These are phyloP conservation scores for Aspergillus texensis DNA, from an alignment of 2,329 filamentous ascomycete species.

Conservation along the genomic window DNA sequence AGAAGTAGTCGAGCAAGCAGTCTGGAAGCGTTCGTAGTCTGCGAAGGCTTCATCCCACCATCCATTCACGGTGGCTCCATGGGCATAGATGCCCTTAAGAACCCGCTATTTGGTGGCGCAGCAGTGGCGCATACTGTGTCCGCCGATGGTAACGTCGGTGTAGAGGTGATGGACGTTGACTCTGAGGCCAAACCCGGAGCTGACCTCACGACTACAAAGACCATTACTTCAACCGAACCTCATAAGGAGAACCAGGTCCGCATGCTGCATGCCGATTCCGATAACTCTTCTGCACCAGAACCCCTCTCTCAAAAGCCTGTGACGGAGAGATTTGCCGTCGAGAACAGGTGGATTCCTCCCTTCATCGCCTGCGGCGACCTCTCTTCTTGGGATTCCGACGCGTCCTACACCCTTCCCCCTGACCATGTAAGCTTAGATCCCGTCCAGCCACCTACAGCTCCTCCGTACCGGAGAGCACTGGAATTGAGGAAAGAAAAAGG, in stretches of 20 bases:
- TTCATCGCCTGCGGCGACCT: slow-evolving; percentile 98
- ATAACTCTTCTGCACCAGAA: slow-evolving; percentile 31
- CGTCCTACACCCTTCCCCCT: slow-evolving; percentile 85
- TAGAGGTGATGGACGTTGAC: slow-evolving; percentile 43
- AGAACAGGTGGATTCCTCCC: slow-evolving; percentile 81
- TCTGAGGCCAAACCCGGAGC: slow-evolving; percentile 39
- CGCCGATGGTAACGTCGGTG: slow-evolving; percentile 35
- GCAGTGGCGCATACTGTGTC: slow-evolving; percentile 30
- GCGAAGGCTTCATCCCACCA: slow-evolving; percentile 81
- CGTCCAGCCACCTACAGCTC: slow-evolving; percentile 91
- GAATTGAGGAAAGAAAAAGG: slow-evolving; percentile 78
- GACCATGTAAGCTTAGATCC: slow-evolving; percentile 87
- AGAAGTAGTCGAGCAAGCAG: slow-evolving; percentile 93
- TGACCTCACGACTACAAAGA: slow-evolving; percentile 7
- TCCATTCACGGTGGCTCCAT: slow-evolving; percentile 51
- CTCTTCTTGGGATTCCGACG: slow-evolving; percentile 92
- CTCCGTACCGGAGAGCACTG: slow-evolving; percentile 88
- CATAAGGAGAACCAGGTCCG: slow-evolving; percentile 28
- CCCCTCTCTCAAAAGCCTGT: slow-evolving; percentile 23
- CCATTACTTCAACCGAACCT: slow-evolving; percentile 7
- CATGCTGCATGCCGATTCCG: slow-evolving; percentile 48
- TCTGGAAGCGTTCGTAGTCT: slow-evolving; percentile 95
- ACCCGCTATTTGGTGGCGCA: slow-evolving; percentile 45
- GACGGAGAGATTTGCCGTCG: slow-evolving; percentile 36
- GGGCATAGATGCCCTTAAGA: slow-evolving; percentile 43